Base-by-base conservation (phyloP, 2,329 filamentous ascomycete species). In the Calonectria montana region DNA sequence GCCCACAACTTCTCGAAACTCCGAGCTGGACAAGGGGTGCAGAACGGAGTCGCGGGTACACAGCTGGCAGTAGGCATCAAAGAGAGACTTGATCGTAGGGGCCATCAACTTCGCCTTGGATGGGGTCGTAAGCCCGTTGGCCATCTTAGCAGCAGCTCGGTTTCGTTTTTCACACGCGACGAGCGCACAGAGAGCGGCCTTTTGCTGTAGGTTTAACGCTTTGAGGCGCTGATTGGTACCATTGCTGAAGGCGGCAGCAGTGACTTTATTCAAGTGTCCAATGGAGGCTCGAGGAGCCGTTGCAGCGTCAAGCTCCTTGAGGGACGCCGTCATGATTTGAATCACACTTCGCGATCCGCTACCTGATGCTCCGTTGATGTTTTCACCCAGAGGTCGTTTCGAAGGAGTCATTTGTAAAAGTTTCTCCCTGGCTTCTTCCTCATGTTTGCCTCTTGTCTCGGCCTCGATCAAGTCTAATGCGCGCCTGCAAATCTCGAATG, bases 171-270 rank as follows among this genome's bases (percentile, higher is more conserved):
- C 96, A n/a, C 97, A 91, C 2, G 95, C 94, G 45, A 96, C 89
- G 16, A 99, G 88, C 0, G 96, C 91, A 84, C 97, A 99, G 12
- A 99, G 88, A 0, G 96, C 95, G 4, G 96, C 97, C 83, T 98
- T 98, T 83, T 99, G 97, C 81, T 99, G 97, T 2, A 99, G 88
- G 81, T 98, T 99, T 69, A 99, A 90, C 5, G 92, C 92, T 82
- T 94, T 93, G 16, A 99, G 90, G 70, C 97, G 91, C 78, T 98
- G 95, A 15, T 89, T 91, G 1, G 95, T 94, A 41, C 96, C 96
- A 77, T 98, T 96, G 81, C 94, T 94, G 83, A 99, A 98, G 1
- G 95, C 94, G 4, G 94, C 91, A 0, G 96, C 92, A 0, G 97
- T 98, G 72, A 98, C 93, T 78, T 94, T 95, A 81, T 97, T 97